Evolutionary conservation across 2,329 filamentous ascomycete genomes (phyloP).

Genomic region (Setomelanomma holmii): DNA sequence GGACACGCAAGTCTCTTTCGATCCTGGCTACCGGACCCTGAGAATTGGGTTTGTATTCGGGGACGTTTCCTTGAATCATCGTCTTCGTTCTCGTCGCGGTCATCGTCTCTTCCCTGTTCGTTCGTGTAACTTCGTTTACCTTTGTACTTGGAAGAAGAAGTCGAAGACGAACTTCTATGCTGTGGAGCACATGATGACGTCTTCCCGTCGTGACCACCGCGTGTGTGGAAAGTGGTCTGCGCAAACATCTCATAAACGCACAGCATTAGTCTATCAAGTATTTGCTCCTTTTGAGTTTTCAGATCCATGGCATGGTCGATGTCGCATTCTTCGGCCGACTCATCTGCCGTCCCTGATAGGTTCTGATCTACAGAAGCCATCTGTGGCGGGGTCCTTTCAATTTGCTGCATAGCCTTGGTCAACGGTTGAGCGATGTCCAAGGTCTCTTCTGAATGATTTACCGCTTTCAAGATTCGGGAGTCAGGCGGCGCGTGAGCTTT

Average conservation of each 20-base stretch:
- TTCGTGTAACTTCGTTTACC: not conserved
- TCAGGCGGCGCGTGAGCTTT: too few species aligned
- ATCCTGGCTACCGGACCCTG: not conserved
- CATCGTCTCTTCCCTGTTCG: not conserved
- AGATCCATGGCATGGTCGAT: not conserved
- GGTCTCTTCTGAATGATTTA: too few species aligned
- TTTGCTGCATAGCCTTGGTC: too few species aligned
- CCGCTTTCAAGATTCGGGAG: too few species aligned
- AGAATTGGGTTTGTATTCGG: not conserved
- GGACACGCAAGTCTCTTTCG: not conserved
- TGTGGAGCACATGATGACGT: not conserved
- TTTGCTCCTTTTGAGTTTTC: not conserved
- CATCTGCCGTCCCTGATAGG: not conserved
- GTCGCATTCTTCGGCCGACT: not conserved
- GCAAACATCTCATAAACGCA: not conserved
- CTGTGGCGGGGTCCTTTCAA: too few species aligned
- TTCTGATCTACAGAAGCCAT: not conserved
- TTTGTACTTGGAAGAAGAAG: not conserved
- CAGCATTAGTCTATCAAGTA: constrained; percentile 1
- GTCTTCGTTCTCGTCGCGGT: not conserved
- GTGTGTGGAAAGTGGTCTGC: not conserved
- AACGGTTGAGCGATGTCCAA: too few species aligned
- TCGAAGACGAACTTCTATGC: not conserved
- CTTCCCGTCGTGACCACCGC: not conserved
- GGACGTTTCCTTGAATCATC: not conserved